Evolutionary conservation across 1,139 yeast species (phyloP), one percentile per base, ranked within the genome.

Genomic region (Hyphopichia burtonii): DNA sequence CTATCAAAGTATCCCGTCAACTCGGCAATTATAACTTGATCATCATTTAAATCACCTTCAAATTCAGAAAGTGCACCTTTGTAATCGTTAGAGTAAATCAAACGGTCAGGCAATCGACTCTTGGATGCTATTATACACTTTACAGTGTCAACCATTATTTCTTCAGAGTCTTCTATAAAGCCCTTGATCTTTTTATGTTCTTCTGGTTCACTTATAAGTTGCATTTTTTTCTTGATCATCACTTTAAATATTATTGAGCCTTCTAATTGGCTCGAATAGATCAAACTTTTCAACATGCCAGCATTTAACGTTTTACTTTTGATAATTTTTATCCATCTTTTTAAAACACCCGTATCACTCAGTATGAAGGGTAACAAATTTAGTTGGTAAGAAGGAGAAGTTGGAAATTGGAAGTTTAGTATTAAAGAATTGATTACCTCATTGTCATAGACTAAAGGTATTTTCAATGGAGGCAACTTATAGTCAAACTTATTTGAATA

Each of bases 191-290:
- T 36, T 8, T 28, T 16, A 19, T 44, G 41, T 23, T 41, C 41
- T 15, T 43, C 38, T 12, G 48, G 36, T 10, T 35, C 37, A 16
- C 40, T 28, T 3, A 41, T 31, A 5, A 41, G 22, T n/a, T 43
- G 42, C 16, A 50, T 30, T 11, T 42, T 34, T 33, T 44, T 52
- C 22, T 49, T 47, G 2, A 51, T 41, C 40, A 56, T 36, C 3
- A 55, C 42, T 2, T 42, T 46, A 37, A 44, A 55, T 15, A 56
- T 31, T n/a, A 43, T 30, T 25, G 47, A 47, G 1, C 61, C 61
- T 40, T 56, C 58, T 32, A 45, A 36, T 14, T 42, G 44, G 23
- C 55, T 55, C 5, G 49, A 38, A 10, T 44, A 43, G 46, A 49
- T 41, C 11, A 56, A 28, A 17, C 49, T 44, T 34, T 41, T 43